Evolutionary conservation across 2,329 filamentous ascomycete species (phyloP).

Genomic region (Colletotrichum cordylinicola): DNA sequence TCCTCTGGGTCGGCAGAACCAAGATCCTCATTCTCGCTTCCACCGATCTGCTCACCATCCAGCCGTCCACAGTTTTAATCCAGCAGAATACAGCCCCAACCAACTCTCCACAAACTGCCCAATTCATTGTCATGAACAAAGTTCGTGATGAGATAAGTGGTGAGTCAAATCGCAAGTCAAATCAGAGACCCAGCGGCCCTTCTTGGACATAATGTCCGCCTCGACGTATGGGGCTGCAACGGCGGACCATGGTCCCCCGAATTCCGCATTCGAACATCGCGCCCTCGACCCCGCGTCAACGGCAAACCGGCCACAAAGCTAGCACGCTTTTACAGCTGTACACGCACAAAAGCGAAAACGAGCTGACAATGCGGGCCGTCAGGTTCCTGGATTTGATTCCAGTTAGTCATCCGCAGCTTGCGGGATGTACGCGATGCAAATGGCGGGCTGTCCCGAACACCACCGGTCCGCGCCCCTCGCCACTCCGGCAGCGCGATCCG

Average conservation of each 20-base stretch:
- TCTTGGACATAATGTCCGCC: not conserved
- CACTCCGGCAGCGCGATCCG: not conserved
- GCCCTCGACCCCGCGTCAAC: not conserved
- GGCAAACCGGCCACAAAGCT: not conserved
- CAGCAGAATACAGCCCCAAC: not conserved
- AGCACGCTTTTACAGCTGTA: not conserved
- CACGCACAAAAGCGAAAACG: not conserved
- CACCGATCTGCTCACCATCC: not conserved
- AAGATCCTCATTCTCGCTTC: not conserved
- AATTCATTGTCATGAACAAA: not conserved
- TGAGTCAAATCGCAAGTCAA: not conserved
- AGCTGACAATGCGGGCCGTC: not conserved
- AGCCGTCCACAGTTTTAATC: not conserved
- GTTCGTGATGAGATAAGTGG: not conserved
- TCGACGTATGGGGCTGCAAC: slow-evolving; percentile 3
- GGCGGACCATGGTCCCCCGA: slow-evolving; percentile 16
- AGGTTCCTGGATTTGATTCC: not conserved
- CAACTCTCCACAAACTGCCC: not conserved
- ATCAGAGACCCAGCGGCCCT: not conserved
- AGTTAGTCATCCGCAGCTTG: not conserved
- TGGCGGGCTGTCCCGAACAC: not conserved
- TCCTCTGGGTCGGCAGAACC: not conserved
- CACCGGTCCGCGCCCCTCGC: not conserved
- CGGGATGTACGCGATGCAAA: not conserved
- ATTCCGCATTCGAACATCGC: slow-evolving; percentile 9